These are phyloP conservation scores for Benincasa hispida DNA, from an alignment of 306 rosid species.

Conservation along the genomic window DNA sequence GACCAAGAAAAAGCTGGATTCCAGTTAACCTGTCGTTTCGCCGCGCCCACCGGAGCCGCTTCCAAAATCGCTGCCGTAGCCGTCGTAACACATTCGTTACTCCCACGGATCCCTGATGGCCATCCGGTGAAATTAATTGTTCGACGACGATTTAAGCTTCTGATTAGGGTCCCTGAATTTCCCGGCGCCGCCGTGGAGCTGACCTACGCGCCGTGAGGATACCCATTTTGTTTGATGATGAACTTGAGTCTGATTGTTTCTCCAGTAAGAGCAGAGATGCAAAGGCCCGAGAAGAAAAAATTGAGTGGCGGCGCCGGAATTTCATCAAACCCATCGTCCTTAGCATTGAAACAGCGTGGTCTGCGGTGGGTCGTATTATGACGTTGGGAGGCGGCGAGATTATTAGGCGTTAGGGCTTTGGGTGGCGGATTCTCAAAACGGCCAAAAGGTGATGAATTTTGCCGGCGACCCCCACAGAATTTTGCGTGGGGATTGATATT, in stretches of 20 bases:
- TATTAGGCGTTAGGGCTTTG: slow-evolving; percentile 67
- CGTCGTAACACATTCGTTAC: slow-evolving; percentile 28
- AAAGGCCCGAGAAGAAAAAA: slow-evolving; percentile 36
- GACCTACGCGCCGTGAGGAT: slow-evolving; percentile 11
- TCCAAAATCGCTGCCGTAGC: slow-evolving; percentile 37
- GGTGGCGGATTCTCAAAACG: slow-evolving; percentile 35
- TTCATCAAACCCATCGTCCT: slow-evolving; percentile 39
- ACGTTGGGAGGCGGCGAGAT: slow-evolving; percentile 28
- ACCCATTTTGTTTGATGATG: slow-evolving; percentile 25
- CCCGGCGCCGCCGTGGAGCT: slow-evolving; percentile 39
- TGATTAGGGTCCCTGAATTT: slow-evolving; percentile 74
- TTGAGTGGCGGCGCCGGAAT: slow-evolving; percentile 21
- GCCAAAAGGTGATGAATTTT: slow-evolving; percentile 59
- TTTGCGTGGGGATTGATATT: slow-evolving; percentile 24
- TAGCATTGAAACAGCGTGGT: slow-evolving; percentile 14
- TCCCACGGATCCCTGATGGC: slow-evolving; percentile 24
- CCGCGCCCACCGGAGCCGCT: slow-evolving; percentile 38
- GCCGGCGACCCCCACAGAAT: slow-evolving; percentile 89
- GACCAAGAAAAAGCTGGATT: slow-evolving; percentile 67
- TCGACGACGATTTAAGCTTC: slow-evolving; percentile 45
- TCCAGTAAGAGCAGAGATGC: slow-evolving; percentile 67
- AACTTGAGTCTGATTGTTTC: slow-evolving; percentile 19
- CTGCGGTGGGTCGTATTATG: slow-evolving; percentile 32
- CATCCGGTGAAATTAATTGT: slow-evolving; percentile 28
- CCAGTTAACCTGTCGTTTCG: slow-evolving; percentile 71